Evolutionary conservation across 2,329 filamentous ascomycete genomes (phyloP), one percentile per base, ranked within the genome.

Genomic region (Ophiostoma pallidulum): DNA sequence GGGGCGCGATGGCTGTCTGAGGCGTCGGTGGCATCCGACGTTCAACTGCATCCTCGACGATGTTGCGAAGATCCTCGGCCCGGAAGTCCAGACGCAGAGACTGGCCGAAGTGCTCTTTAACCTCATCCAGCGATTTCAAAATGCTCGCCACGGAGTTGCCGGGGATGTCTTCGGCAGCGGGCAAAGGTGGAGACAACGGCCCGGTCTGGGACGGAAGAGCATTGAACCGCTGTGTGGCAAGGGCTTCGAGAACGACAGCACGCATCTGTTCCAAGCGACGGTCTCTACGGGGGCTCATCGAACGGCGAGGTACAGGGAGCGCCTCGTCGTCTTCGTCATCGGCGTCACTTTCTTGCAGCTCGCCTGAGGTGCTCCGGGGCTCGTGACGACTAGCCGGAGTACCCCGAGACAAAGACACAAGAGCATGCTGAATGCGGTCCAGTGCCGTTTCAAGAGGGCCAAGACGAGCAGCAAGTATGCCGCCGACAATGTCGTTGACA

Each of bases 271-370:
- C 89, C 57, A 90, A 65, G 57, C 80, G 87, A 57, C 82, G 82
- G 59, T 94, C 88, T 52, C 82, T 77, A 49, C 78, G 77, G 16
- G 89, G 87, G 56, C 90, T 96, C 56, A 82, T 74, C 6, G 85
- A 84, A 44, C 86, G 81, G 60, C 79, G 73, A 53, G 73, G 67
- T 49, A 67, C 52, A 47, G 79, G 74, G 50, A 67, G 75, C 46
- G 66, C 52, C 48, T 82, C 86, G 19, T 95, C 89, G 55, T 94
- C 90, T 60, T 95, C 89, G 53, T 95, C 90, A 62, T 97, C 91
- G 10, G 92, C 91, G 66, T 97, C 92, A 61, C 91, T 96, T 50
- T 94, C 81, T 41, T 78, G 73, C 4, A 75, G 60, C 26, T 88
- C 84, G n/a, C 72, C 78, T 40, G 85, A 90, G 35, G 78, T 65